A percentile compares a stretch with the other conserved stretches of the same genome.
These are phyloP conservation scores for Solanum virginianum DNA, from an alignment of 257 asterid genomes.

Conservation along the genomic window DNA sequence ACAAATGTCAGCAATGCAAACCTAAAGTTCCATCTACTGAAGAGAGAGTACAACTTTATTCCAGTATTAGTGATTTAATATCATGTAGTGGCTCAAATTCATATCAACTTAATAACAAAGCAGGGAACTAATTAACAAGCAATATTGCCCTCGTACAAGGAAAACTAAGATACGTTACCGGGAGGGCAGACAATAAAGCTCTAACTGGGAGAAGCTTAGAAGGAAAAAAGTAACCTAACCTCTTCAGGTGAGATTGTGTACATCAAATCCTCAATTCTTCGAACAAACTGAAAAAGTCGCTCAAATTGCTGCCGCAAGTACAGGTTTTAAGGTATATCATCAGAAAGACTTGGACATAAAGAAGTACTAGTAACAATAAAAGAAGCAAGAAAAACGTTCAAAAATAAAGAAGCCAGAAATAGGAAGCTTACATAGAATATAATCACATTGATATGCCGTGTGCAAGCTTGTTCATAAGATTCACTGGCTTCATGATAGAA, in stretches of 20 bases:
- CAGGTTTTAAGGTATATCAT: background rate
- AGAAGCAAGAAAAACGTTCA: background rate
- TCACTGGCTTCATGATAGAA: conserved; percentile 99
- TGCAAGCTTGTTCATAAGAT: conserved; percentile 85
- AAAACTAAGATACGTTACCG: background rate
- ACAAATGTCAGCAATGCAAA: background rate
- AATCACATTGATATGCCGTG: conserved; percentile 72
- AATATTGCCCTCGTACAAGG: background rate
- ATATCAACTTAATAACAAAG: background rate
- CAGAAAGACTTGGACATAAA: background rate
- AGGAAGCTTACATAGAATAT: conserved; percentile 65
- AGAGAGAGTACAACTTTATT: background rate
- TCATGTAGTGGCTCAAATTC: background rate
- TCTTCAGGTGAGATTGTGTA: conserved; percentile 67
- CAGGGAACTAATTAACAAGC: background rate
- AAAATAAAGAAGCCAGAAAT: background rate
- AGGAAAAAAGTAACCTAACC: conserved; percentile 21
- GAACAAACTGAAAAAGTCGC: conserved; percentile 81
- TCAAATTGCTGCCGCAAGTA: conserved; percentile 75
- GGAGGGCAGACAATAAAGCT: background rate
- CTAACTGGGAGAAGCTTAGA: background rate
- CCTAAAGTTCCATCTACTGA: background rate
- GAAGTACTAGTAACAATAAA: background rate
- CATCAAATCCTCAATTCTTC: conserved; percentile 81
- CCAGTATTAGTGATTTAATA: background rate